Conservation (phyloP, 2,329 filamentous ascomycete genomes). For the Trichoderma sp. region DNA sequence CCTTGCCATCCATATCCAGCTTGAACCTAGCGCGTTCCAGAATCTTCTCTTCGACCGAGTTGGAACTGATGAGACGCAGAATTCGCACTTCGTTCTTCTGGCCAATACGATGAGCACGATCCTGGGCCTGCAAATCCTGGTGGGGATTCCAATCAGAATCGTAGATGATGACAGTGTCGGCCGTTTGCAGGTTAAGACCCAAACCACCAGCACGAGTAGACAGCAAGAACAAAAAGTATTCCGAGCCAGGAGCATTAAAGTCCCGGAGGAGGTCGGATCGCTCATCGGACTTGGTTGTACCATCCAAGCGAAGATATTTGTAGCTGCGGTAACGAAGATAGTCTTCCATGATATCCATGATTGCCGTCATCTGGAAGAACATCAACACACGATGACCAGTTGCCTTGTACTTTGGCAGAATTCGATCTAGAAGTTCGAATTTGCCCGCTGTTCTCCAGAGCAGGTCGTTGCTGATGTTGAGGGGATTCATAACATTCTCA, state of each 20-base stretch:
- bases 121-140: conserved; percentile 97
- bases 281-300: conserved; percentile 96
- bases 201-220: conserved; percentile 98
- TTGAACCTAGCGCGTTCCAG: conserved; percentile 95
- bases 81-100: conserved; percentile 99
- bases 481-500: conserved; percentile 95
- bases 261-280: conserved; percentile 83
- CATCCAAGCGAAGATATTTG: conserved; percentile 87
- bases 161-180: conserved; percentile 98
- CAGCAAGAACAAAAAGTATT: conserved; percentile 97
- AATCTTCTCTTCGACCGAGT: conserved; percentile 98
- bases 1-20: conserved; percentile 98
- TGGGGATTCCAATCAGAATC: conserved; percentile 99
- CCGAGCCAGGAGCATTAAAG: conserved; percentile 87
- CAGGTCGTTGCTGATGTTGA: conserved; percentile 82
- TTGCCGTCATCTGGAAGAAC: conserved; percentile 99
- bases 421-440: conserved; percentile 89
- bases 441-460: conserved; percentile 96
- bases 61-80: conserved; percentile 88
- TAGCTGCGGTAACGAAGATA: conserved; percentile 82
- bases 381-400: conserved; percentile 95
- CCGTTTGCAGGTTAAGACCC: conserved; percentile 93
- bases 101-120: conserved; percentile 99
- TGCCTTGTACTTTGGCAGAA: conserved; percentile 88
- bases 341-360: conserved; percentile 99